Evolutionary conservation across 108 stramenopile species (phyloP).

Genomic region (Conticribra guillardii): DNA sequence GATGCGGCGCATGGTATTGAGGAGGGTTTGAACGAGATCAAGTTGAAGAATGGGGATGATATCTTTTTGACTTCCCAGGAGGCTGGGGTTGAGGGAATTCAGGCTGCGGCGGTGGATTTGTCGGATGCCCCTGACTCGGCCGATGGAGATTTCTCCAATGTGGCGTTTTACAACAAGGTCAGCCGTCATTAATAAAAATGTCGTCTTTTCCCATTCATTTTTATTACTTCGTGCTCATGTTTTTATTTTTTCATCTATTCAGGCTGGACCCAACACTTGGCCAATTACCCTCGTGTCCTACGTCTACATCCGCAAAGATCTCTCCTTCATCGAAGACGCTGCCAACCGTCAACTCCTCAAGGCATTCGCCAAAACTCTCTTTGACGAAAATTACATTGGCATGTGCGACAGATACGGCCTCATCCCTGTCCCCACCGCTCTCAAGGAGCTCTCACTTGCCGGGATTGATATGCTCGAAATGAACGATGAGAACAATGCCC

Average conservation of each 20-base stretch:
- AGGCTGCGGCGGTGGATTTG: slow-evolving; percentile 55
- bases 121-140: slow-evolving; percentile 50
- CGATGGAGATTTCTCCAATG: slow-evolving; percentile 60
- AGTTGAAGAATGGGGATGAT: slow-evolving; percentile 68
- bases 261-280: slow-evolving; percentile 69
- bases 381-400: slow-evolving; percentile 43
- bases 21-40: slow-evolving; percentile 71
- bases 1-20: slow-evolving; percentile 81
- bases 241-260: background rate
- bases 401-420: slow-evolving; percentile 37
- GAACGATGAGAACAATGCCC: slow-evolving; percentile 14
- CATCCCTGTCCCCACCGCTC: slow-evolving; percentile 26
- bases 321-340: slow-evolving; percentile 27
- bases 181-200: slow-evolving; percentile 8
- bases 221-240: background rate
- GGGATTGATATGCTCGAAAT: slow-evolving; percentile 43
- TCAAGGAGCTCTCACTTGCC: slow-evolving; percentile 28
- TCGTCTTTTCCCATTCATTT: background rate
- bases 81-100: slow-evolving; percentile 61
- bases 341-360: slow-evolving; percentile 40
- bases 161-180: slow-evolving; percentile 48
- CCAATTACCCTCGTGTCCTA: slow-evolving; percentile 85
- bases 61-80: slow-evolving; percentile 58
- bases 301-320: slow-evolving; percentile 77
- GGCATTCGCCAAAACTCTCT: slow-evolving; percentile 45